Base-by-base conservation (phyloP, 352 stramenopile species). In the Albugo candida region DNA sequence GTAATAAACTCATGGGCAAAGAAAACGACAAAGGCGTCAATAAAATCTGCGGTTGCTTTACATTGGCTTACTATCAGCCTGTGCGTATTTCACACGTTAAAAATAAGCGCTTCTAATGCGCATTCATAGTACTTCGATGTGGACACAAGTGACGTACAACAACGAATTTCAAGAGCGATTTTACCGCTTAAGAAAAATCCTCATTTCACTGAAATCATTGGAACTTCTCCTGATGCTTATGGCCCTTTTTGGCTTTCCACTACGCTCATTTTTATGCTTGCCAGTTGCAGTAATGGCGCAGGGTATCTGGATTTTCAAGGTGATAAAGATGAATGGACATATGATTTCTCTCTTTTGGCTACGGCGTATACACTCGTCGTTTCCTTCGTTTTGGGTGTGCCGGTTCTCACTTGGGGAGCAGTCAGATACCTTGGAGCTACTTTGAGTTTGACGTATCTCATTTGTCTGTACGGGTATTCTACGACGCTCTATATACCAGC, bases 401-500 rank as follows among this genome's bases (percentile, higher is more conserved):
- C 78, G 16, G 58, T 83, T 36, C 41, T 86, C 5, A 62, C 88
- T n/a, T 91, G 78, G 78, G 48, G 80, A 12, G 59, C 76, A 31
- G 73, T 73, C 36, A 87, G 86, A 52, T 91, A 91, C 48, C 63
- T 82, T 20, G 61, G 70, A 48, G 55, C 86, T 24, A 71, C 75
- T 6, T 69, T 91, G 64, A 59, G 69, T 43, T 56, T 91, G 36
- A 80, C 78, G 47, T 88, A 82, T 55, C 65, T 91, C 14, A 53
- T 91, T 17, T 91, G 78, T 57, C 59, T 88, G 4, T 91, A 91
- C 42, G 78, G 78, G 12, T 92, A 92, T 59, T 88, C 75, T 16
- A 77, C 71, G 41, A 64, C 69, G 36, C 67, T 88, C 49, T 88
- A 87, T 59, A 84, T 92, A 44, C 78, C 75, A 1, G 74, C 71